Base-by-base conservation (phyloP, 257 asterid genomes). In the Oldenlandia corymbosa region DNA sequence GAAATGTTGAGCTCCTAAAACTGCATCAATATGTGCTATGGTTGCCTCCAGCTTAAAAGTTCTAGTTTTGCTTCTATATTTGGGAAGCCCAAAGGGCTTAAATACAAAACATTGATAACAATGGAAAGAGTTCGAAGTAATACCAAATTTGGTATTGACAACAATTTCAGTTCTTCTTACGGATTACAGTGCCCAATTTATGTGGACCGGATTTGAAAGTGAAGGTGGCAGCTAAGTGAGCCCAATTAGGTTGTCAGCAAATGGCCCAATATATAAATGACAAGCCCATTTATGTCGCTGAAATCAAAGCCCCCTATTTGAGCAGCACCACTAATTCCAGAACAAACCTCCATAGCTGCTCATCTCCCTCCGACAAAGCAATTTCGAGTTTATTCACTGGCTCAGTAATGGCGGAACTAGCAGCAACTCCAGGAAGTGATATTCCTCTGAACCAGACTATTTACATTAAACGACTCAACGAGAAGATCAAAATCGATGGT, bases 401-500 rank as follows among this genome's bases (percentile, higher is more conserved):
- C 5, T 9, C 34, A 57, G 13, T 37, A 32, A 92, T 92, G 99
- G 94, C 91, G 76, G 99, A 92, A 75, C 76, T 53, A 54, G 75
- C 80, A 28, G 62, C 74, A 14, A 53, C 83, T 20, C 65, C 95
- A 24, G 69, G 71, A 68, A 74, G 71, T 27, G 99, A 93, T 1
- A 5, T 73, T 64, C 20, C 90, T 24, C 75, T 85, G n/a, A 93
- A 90, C 65, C 77, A 76, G 81, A 93, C 99, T 36, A 93, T 93
- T 59, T 93, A 93, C 78, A 90, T 93, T 26, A 93, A 93, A 63
- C 90, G 90, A 52, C 94, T 93, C 80, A 93, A 90, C 75, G 99
- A 93, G 74, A 90, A 90, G 79, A 86, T 84, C 77, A 93, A 90
- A 87, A 96, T 90, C 64, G 97, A 93, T 14, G 99, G 99, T 88